A percentile compares a stretch with the other conserved stretches of the same genome.
phyloP scores from a whole-genome alignment of 2,329 filamentous ascomycete species.

The Neopestalotiopsis clavispora region DNA sequence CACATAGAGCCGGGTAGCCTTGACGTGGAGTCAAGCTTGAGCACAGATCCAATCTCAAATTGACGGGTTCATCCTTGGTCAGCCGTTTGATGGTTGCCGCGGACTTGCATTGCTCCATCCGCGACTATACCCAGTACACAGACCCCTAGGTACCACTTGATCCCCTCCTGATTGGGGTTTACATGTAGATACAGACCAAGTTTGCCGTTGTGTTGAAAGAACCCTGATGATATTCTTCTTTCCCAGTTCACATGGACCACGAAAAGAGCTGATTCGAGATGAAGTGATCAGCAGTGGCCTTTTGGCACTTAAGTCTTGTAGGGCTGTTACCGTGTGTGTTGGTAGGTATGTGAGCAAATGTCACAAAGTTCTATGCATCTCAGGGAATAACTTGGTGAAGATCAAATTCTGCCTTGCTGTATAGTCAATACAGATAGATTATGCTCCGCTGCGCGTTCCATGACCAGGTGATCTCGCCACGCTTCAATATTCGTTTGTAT shows the following conservation, averaged over 20 bases:
- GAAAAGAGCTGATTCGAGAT: neutral
- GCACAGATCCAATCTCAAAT: neutral
- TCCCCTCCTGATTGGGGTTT: neutral
- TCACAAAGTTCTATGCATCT: neutral
- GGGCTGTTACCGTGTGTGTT: neutral
- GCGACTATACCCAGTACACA: neutral
- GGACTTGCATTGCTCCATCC: neutral
- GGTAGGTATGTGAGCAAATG: neutral
- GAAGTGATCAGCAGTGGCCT: neutral
- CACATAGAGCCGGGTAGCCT: neutral
- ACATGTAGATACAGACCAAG: neutral
- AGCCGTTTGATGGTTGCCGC: neutral
- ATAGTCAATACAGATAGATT: too few species aligned
- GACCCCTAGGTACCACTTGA: neutral
- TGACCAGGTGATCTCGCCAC: neutral
- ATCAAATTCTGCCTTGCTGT: too few species aligned
- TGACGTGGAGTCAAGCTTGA: neutral
- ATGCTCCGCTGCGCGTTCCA: too few species aligned
- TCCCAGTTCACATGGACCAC: neutral
- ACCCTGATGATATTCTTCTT: neutral
- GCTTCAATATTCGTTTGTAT: neutral
- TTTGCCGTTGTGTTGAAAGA: neutral
- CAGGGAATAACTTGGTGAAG: neutral
- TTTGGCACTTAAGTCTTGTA: neutral
- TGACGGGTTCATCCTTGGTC: neutral